Evolutionary conservation across 2,329 filamentous ascomycete genomes (phyloP).

Genomic region (Xylaria sp.): DNA sequence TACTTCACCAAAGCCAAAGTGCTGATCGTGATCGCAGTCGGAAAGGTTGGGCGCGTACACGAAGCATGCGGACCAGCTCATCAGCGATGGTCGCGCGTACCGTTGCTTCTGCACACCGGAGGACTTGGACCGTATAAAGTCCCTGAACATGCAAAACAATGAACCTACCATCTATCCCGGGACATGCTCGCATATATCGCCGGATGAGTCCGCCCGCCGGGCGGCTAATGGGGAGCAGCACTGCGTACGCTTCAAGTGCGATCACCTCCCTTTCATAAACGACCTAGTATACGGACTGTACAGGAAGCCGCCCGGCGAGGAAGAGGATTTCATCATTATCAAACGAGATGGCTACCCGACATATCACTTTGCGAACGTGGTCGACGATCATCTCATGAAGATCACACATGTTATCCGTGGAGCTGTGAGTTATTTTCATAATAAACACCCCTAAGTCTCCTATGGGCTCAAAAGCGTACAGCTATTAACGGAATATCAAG

Average conservation of each 20-base stretch:
- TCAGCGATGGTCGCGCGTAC: constrained; percentile 77
- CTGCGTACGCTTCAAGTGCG: constrained; percentile 75
- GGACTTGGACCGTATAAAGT: constrained; percentile 68
- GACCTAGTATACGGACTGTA: constrained; percentile 81
- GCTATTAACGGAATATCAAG: constrained; percentile 38
- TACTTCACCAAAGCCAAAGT: background rate
- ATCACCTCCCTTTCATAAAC: constrained; percentile 63
- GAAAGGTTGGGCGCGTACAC: constrained; percentile 75
- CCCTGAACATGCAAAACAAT: constrained; percentile 58
- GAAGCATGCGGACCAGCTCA: constrained; percentile 68
- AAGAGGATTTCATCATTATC: constrained; percentile 85
- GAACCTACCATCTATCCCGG: constrained; percentile 56
- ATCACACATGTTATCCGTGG: constrained; percentile 96
- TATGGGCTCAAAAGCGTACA: constrained; percentile 1
- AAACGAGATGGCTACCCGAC: constrained; percentile 93
- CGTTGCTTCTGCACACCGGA: constrained; percentile 87
- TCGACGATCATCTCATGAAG: constrained; percentile 93
- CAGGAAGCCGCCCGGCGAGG: constrained; percentile 52
- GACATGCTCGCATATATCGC: constrained; percentile 69
- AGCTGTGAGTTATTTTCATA: constrained; percentile 64
- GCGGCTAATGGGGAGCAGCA: constrained; percentile 71
- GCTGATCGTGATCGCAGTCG: constrained; percentile 56
- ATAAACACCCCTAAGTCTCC: background rate
- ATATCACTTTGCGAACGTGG: constrained; percentile 95
- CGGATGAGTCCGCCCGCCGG: constrained; percentile 69